These are phyloP conservation scores for Fusarium sambucinum DNA, from an alignment of 2,329 filamentous ascomycete species.

Conservation along the genomic window DNA sequence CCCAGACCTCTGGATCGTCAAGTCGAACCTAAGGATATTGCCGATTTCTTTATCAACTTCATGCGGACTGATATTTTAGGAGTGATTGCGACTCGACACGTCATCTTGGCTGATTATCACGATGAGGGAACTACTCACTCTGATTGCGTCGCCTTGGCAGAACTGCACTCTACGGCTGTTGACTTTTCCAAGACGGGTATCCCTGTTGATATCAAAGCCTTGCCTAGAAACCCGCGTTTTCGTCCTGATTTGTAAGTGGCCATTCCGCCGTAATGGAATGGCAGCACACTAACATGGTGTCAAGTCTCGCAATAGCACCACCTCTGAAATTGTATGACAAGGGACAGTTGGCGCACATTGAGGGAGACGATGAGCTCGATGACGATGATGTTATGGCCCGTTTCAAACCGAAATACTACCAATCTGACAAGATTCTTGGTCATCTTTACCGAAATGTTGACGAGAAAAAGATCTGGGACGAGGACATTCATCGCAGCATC, in stretches of 20 bases:
- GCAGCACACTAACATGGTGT: not conserved
- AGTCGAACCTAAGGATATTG: constrained; percentile 76
- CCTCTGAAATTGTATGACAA: constrained; percentile 59
- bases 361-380: constrained; percentile 52
- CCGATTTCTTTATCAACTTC: constrained; percentile 83
- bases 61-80: constrained; percentile 76
- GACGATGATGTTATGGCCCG: constrained; percentile 59
- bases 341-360: constrained; percentile 53
- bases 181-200: constrained; percentile 83
- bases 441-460: constrained; percentile 78
- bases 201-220: constrained; percentile 59
- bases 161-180: constrained; percentile 76
- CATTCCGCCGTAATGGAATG: too few relatives aligned
- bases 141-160: constrained; percentile 68
- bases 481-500: constrained; percentile 57
- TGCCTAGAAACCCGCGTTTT: constrained; percentile 56
- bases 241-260: constrained; percentile 68
- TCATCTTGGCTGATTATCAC: constrained; percentile 72
- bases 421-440: constrained; percentile 76
- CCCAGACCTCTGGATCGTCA: constrained; percentile 70
- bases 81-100: constrained; percentile 73
- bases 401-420: constrained; percentile 69
- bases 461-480: constrained; percentile 73
- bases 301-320: constrained; percentile 61
- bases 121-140: constrained; percentile 62